A percentile compares a stretch with the other conserved stretches of the same genome.
Conservation (phyloP, 352 stramenopile species). For the Globisporangium cylindrosporum region DNA sequence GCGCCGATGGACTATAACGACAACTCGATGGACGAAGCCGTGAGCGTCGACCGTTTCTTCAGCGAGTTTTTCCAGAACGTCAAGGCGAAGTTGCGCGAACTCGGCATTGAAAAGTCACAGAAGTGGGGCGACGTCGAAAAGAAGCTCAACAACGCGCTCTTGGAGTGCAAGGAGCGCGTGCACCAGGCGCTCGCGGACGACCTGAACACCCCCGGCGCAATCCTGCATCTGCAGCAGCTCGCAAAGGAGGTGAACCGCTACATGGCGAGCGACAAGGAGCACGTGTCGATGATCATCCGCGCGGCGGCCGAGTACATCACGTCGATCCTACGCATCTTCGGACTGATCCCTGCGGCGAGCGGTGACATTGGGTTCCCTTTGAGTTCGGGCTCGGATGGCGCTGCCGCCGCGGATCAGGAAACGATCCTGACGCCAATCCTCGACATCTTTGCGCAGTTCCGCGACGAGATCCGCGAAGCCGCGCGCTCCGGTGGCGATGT, state of each 20-base stretch:
- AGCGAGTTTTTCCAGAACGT: constrained; percentile 94
- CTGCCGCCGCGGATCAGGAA: constrained; percentile 54
- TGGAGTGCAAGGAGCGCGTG: constrained; percentile 81
- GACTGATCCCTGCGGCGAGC: constrained; percentile 59
- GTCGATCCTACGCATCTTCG: constrained; percentile 82
- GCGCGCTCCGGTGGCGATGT: constrained; percentile 47
- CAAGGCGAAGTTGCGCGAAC: constrained; percentile 80
- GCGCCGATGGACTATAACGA: constrained; percentile 94
- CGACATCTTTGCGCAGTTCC: constrained; percentile 90
- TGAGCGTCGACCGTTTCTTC: constrained; percentile 90
- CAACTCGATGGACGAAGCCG: constrained; percentile 92
- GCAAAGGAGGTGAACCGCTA: constrained; percentile 87
- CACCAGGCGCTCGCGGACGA: constrained; percentile 84
- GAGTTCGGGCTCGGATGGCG: constrained; percentile 29
- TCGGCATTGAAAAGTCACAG: constrained; percentile 75
- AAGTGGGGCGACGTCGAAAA: constrained; percentile 80
- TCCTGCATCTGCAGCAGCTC: constrained; percentile 72
- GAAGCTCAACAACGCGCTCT: constrained; percentile 56
- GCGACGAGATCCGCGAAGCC: constrained; percentile 74
- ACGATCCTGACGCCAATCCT: constrained; percentile 81
- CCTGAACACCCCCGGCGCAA: constrained; percentile 87
- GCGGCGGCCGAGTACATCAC: constrained; percentile 88
- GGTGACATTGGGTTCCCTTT: constrained; percentile 84
- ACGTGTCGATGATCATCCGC: constrained; percentile 80
- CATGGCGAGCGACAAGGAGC: constrained; percentile 50